Evolutionary conservation across 2,329 filamentous ascomycete species (phyloP), one percentile per base, ranked within the genome.

Genomic region (Cladosporium colombiae): DNA sequence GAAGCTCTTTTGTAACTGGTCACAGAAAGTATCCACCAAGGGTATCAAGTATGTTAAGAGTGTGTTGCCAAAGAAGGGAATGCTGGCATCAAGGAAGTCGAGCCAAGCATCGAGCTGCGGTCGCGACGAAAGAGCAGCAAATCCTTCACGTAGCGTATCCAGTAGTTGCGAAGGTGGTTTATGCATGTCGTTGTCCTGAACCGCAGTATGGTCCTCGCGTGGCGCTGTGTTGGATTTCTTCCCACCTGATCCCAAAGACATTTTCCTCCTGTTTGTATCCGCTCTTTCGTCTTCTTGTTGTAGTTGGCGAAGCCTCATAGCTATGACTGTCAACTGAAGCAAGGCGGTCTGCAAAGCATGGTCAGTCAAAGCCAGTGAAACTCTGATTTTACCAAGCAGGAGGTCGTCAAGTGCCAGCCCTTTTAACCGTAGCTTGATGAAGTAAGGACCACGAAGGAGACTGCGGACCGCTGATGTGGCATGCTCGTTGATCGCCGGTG

Each of bases 21-120:
- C 84, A 75, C 93, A 97, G 52, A 99, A 84, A 35, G 92, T 96
- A 77, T 95, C 93, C 1, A 97, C 93, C 3, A 99, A 82, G 13
- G 93, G 95, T 62, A 99, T 89, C 37, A 99, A 81, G 61, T 95
- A 90, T 74, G 97, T 91, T 75, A 97, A 97, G 55, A 97, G 92
- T 5, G 89, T 88, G 52, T 91, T 89, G 0, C 90, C 86, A 77
- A 96, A 97, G 16, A 96, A 83, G 0, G 93, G 92, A 33, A 99
- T 81, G 53, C 92, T 91, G 74, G 94, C 91, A 5, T 88, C 86
- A 8, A 99, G 83, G 70, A 99, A 93, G 33, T 86, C 84, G 11
- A 97, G 88, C 96, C 96, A 99, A 75, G 91, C 93, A 72, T 98
- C 93, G 40, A 99, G 81, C 6, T 96, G 89, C 10, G 88, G 83